These are phyloP conservation scores for Leccinum fibrillosum DNA, from an alignment of 768 basidiomycete species.

Conservation along the genomic window DNA sequence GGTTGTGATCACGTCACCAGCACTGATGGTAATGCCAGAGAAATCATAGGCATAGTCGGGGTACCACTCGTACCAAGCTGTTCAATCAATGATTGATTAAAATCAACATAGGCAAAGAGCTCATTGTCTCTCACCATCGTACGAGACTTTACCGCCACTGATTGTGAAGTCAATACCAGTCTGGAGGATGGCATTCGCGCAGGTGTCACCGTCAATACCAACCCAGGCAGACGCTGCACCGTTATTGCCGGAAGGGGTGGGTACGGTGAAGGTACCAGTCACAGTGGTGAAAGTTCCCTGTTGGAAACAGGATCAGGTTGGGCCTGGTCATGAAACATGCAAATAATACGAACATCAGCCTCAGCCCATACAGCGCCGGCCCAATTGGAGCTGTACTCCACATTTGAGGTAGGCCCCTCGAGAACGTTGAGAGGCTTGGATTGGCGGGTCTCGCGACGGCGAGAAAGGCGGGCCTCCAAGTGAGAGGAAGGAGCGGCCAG, in stretches of 20 bases:
- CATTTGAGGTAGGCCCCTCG: neutral
- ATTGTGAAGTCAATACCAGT: conserved; percentile 11
- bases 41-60: conserved; percentile 14
- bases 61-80: conserved; percentile 26
- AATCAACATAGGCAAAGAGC: neutral
- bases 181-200: conserved; percentile 10
- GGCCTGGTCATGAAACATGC: neutral
- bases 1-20: conserved; percentile 18
- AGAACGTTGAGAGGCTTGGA: conserved; percentile 7
- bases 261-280: conserved; percentile 12
- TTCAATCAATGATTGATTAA: neutral
- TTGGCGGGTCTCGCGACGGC: conserved; percentile 13
- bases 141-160: neutral
- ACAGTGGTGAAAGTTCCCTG: conserved; percentile 13
- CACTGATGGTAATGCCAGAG: conserved; percentile 8
- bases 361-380: conserved; percentile 16
- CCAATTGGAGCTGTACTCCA: conserved; percentile 20
- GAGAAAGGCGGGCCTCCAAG: conserved; percentile 12
- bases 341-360: conserved; percentile 7
- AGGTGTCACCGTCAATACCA: conserved; percentile 15
- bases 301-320: neutral
- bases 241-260: neutral
- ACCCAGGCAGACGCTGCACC: conserved; percentile 12
- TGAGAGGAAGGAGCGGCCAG: conserved; percentile 18
- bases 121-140: conserved; percentile 3